phyloP scores from a whole-genome alignment of 345 rosid genomes.

The Eucalyptus curtisii region DNA sequence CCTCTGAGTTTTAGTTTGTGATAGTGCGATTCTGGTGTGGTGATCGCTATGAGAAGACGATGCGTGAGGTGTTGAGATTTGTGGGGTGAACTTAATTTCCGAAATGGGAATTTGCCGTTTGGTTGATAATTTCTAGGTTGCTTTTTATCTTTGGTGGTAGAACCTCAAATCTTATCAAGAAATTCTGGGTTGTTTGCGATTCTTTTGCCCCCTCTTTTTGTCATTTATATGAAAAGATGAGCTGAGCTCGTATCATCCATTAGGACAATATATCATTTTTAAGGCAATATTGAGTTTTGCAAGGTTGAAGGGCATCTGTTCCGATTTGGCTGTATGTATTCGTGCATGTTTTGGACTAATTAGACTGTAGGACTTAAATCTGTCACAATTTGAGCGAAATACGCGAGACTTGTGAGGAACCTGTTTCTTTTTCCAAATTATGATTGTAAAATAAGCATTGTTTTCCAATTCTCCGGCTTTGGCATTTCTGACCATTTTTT shows the following conservation, averaged over 20 bases:
- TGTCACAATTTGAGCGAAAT: not conserved
- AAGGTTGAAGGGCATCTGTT: not conserved
- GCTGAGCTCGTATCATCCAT: not conserved
- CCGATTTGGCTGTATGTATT: not conserved
- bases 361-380: not conserved
- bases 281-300: not conserved
- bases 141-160: not conserved
- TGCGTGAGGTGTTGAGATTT: not conserved
- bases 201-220: not conserved
- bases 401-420: not conserved
- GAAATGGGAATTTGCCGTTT: not conserved
- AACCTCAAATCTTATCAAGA: not conserved
- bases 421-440: not conserved
- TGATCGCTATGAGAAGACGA: not conserved
- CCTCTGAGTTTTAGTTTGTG: not conserved
- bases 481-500: not conserved
- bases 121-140: not conserved
- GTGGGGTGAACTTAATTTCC: not conserved
- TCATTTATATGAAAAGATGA: not conserved
- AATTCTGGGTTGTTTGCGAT: not conserved
- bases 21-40: not conserved
- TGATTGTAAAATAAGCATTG: not conserved
- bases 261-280: not conserved
- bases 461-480: not conserved
- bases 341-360: not conserved